Conservation (phyloP, 495 filamentous ascomycete species). For the Aspergillus sclerotioniger region DNA sequence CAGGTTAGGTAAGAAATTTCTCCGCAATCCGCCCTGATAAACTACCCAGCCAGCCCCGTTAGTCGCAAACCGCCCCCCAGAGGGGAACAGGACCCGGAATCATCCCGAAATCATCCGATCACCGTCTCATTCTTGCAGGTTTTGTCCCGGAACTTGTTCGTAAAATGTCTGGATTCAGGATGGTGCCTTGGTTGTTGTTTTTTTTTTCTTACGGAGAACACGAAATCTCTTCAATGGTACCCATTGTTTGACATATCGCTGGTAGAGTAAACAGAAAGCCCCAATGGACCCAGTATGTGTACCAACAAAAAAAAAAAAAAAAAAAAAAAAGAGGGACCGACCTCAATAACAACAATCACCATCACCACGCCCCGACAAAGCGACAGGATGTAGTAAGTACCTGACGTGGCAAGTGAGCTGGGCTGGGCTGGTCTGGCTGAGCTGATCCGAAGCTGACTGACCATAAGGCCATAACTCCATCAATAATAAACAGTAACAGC, state of each 20-base stretch:
- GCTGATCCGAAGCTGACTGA: too few species aligned
- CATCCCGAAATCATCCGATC: slow-evolving; percentile 24
- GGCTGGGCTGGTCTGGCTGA: too few species aligned
- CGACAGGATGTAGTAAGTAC: background rate
- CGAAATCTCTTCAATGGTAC: background rate
- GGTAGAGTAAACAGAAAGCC: too few species aligned
- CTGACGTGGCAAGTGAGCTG: background rate
- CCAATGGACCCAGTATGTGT: background rate
- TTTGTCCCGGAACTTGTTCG: slow-evolving; percentile 2
- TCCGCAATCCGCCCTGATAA: slow-evolving; percentile 18
- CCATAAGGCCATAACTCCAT: too few species aligned
- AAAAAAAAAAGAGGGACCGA: background rate
- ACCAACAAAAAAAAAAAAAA: background rate
- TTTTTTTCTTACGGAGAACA: background rate
- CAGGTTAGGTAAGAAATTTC: slow-evolving; percentile 23
- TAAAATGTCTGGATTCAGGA: slow-evolving; percentile 9
- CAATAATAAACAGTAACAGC: too few species aligned
- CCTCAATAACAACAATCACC: background rate
- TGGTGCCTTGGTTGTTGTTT: background rate
- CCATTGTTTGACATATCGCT: too few species aligned
- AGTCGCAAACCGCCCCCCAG: slow-evolving; percentile 10
- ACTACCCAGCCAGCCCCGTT: slow-evolving; percentile 4
- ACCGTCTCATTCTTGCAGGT: slow-evolving; percentile 11
- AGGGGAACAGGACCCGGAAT: slow-evolving; percentile 17
- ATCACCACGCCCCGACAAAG: background rate